These are phyloP conservation scores for Russula griseocarnosa DNA, from an alignment of 768 basidiomycete genomes.

Conservation along the genomic window DNA sequence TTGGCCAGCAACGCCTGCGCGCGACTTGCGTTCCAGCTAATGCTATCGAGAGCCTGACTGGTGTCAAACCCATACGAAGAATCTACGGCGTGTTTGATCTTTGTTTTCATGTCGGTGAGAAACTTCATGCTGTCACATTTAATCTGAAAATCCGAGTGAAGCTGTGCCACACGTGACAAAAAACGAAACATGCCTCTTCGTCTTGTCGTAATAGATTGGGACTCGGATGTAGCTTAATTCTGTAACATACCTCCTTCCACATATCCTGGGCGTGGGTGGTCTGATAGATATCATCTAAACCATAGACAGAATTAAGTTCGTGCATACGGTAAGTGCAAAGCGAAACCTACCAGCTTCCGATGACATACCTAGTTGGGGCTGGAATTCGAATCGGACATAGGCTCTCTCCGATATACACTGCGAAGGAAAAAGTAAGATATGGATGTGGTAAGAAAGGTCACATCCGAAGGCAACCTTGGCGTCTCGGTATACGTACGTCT, in stretches of 20 bases:
- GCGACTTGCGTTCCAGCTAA: neutral
- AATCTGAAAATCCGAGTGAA: conserved; percentile 9
- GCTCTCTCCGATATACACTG: too few species aligned
- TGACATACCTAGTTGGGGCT: too few species aligned
- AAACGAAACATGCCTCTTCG: neutral
- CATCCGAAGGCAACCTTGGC: too few species aligned
- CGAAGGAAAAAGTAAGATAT: too few species aligned
- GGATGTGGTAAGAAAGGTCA: too few species aligned
- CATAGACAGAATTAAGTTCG: too few species aligned
- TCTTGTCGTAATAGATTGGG: too few species aligned
- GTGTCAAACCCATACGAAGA: conserved; percentile 13
- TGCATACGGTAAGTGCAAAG: too few species aligned
- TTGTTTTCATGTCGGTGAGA: neutral
- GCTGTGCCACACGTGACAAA: neutral
- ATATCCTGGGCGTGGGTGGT: neutral
- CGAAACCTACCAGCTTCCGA: too few species aligned
- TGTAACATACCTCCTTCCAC: conserved; percentile 8
- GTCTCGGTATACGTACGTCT: too few species aligned
- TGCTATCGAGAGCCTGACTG: conserved; percentile 4
- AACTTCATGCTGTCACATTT: neutral
- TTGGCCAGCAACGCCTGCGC: conserved; percentile 1
- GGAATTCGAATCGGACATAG: too few species aligned
- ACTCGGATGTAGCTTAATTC: neutral
- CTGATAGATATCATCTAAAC: neutral
- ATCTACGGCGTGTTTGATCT: neutral